These are phyloP conservation scores for Eucalyptus cloeziana DNA, from an alignment of 345 rosid genomes.

Conservation along the genomic window DNA sequence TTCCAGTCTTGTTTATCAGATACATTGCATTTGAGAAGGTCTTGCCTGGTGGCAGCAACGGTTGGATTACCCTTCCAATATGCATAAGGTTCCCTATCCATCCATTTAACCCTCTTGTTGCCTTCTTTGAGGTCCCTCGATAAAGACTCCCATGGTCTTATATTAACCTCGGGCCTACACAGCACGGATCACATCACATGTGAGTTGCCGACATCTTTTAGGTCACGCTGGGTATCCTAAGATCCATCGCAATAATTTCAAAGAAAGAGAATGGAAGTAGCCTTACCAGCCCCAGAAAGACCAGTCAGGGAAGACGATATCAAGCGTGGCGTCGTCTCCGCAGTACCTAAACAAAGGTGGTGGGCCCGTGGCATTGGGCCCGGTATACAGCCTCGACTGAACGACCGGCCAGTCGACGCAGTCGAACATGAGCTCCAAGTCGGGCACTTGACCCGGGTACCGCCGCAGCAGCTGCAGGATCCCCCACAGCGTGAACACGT, in stretches of 20 bases:
- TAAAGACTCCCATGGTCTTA: constrained; percentile 62
- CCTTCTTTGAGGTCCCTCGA: constrained; percentile 41
- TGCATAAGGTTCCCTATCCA: constrained; percentile 63
- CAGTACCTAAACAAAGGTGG: constrained; percentile 76
- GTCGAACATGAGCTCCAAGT: constrained; percentile 76
- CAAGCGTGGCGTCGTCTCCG: constrained; percentile 36
- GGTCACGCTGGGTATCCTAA: neutral
- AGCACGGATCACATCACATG: neutral
- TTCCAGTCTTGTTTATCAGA: constrained; percentile 69
- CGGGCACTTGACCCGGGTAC: constrained; percentile 78
- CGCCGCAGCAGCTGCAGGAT: constrained; percentile 59
- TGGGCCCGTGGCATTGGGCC: constrained; percentile 29
- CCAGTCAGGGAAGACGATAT: constrained; percentile 84
- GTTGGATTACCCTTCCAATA: constrained; percentile 91
- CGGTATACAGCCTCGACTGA: constrained; percentile 1
- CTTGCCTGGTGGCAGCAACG: constrained; percentile 53
- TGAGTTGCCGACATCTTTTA: neutral
- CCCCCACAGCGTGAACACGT: constrained; percentile 78
- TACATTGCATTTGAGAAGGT: constrained; percentile 69
- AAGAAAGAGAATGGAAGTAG: neutral
- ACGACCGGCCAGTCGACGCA: constrained; percentile 76
- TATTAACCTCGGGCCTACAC: constrained; percentile 63
- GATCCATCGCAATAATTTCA: neutral
- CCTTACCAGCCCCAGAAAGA: constrained; percentile 90
- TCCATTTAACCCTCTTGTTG: constrained; percentile 36